A percentile compares a stretch with the other conserved stretches of the same genome.
Conservation (phyloP, 208 protist genomes). For the Trypanosoma mega region DNA sequence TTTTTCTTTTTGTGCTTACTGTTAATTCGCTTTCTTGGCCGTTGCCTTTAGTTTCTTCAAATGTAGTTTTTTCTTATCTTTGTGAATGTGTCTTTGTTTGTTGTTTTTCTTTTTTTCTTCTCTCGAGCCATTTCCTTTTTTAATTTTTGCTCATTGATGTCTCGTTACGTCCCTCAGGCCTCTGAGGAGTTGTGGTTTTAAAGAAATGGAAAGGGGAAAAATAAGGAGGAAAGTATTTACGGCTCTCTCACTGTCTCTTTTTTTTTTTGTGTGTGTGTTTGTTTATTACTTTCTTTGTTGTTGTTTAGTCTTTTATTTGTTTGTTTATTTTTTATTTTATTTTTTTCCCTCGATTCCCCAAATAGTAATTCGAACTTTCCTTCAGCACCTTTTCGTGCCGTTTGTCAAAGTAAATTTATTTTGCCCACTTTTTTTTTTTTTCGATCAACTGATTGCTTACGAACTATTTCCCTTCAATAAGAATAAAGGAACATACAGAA, state of each 20-base stretch:
- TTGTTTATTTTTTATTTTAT: slow-evolving; percentile 17
- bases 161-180: too few relatives aligned
- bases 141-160: background rate
- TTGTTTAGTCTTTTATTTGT: background rate
- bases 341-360: slow-evolving; percentile 5
- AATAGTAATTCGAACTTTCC: background rate
- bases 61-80: background rate
- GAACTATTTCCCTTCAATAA: background rate
- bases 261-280: slow-evolving; percentile 2
- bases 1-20: slow-evolving; percentile 14
- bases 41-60: background rate
- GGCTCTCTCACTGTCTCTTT: slow-evolving; percentile 8
- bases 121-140: slow-evolving; percentile 4
- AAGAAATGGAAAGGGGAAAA: background rate
- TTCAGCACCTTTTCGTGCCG: slow-evolving; percentile 17
- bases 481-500: too few relatives aligned
- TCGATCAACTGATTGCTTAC: background rate
- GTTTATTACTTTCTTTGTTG: background rate
- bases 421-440: slow-evolving; percentile 20
- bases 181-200: too few relatives aligned
- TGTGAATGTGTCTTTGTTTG: background rate
- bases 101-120: slow-evolving; percentile 2
- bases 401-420: slow-evolving; percentile 13
- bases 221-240: slow-evolving; percentile 4
- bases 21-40: background rate